phyloP scores from a whole-genome alignment of 2,329 filamentous ascomycete genomes.

The Aplosporella prunicola region DNA sequence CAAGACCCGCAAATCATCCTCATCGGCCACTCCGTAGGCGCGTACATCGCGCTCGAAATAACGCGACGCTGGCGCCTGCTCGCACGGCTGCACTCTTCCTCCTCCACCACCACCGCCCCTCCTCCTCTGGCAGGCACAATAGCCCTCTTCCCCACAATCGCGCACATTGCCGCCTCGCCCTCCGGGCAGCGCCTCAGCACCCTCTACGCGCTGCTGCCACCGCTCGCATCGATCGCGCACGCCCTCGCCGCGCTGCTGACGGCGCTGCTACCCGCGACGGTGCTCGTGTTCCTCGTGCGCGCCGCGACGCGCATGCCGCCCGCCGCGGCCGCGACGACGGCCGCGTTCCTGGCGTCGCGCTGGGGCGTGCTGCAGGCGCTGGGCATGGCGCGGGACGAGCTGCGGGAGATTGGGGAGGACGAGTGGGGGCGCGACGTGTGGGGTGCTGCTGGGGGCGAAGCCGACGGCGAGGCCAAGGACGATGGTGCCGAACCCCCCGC shows the following conservation, averaged over 20 bases:
- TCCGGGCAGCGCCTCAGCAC: too few relatives aligned
- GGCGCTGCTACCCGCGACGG: conserved; percentile 29
- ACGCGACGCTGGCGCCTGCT: conserved; percentile 22
- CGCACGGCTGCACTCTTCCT: neutral
- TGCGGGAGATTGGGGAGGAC: conserved; percentile 46
- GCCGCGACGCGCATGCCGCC: conserved; percentile 34
- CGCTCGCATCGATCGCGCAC: conserved; percentile 19
- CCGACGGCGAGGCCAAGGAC: conserved; percentile 8
- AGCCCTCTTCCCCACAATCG: conserved; percentile 39
- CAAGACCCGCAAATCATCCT: conserved; percentile 24
- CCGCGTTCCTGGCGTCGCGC: conserved; percentile 40
- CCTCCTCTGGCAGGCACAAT: conserved; percentile 18
- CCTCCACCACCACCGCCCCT: too few relatives aligned
- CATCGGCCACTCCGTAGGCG: conserved; percentile 39
- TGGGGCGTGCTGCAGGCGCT: conserved; percentile 47
- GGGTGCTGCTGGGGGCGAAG: conserved; percentile 34
- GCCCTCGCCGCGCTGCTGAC: conserved; percentile 36
- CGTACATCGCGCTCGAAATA: conserved; percentile 38
- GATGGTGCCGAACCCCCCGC: conserved; percentile 23
- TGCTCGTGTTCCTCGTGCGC: conserved; percentile 35
- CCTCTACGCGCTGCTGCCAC: conserved; percentile 5
- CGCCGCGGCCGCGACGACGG: conserved; percentile 39
- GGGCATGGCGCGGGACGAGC: conserved; percentile 50
- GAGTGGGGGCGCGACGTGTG: conserved; percentile 51
- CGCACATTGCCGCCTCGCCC: too few relatives aligned